Percentiles rank a stretch among this genome's conserved stretches.
Conservation (phyloP, 805 yeast species). For the Candida nanaspora region DNA sequence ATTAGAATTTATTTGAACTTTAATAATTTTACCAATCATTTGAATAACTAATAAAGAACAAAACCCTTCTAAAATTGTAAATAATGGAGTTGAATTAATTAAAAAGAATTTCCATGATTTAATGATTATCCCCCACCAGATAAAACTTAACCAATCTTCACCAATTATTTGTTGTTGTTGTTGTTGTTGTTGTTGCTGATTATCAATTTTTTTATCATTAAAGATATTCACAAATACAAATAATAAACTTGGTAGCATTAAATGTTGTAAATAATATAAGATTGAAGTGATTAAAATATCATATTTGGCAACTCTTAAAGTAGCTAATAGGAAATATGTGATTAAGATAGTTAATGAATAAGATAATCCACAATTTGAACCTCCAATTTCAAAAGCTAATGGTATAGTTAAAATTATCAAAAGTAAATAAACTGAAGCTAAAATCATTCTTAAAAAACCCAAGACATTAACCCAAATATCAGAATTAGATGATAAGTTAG, state of each 20-base stretch:
- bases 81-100: slow-evolving; percentile 78
- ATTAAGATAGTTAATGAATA: slow-evolving; percentile 68
- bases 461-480: slow-evolving; percentile 2
- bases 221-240: slow-evolving; percentile 59
- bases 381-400: slow-evolving; percentile 90
- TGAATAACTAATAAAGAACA: slow-evolving; percentile 90
- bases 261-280: slow-evolving; percentile 74
- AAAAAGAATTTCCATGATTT: slow-evolving; percentile 67
- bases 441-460: slow-evolving; percentile 26
- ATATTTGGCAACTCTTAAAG: slow-evolving; percentile 51
- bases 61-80: slow-evolving; percentile 87
- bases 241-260: slow-evolving; percentile 73
- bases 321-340: slow-evolving; percentile 65
- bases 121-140: slow-evolving; percentile 35
- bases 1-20: slow-evolving; percentile 48
- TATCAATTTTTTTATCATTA: slow-evolving; percentile 1
- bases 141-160: slow-evolving; percentile 1
- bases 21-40: slow-evolving; percentile 77
- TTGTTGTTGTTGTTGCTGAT: background rate
- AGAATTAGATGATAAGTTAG: no score
- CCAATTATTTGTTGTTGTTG: slow-evolving; percentile 8
- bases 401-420: slow-evolving; percentile 81
- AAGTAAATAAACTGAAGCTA: slow-evolving; percentile 55
- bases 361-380: slow-evolving; percentile 81
- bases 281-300: slow-evolving; percentile 37